Evolutionary conservation across 2,329 filamentous ascomycete genomes (phyloP).

Genomic region (Teratosphaeria viscida): DNA sequence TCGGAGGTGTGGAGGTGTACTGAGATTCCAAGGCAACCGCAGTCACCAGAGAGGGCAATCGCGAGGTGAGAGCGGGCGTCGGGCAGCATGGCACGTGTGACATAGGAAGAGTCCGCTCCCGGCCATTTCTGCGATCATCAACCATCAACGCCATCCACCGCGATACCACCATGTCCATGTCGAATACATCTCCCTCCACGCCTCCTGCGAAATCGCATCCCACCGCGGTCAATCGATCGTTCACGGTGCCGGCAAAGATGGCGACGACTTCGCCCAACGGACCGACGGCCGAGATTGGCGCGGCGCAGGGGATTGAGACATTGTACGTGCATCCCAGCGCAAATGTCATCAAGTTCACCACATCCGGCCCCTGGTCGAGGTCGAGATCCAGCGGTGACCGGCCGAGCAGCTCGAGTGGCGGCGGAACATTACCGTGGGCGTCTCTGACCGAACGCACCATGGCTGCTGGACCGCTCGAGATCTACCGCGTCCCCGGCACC

Average conservation of each 20-base stretch:
- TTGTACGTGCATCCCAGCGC: constrained; percentile 64
- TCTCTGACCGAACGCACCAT: constrained; percentile 72
- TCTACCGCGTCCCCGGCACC: constrained; percentile 77
- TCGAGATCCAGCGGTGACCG: constrained; percentile 11
- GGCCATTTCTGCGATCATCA: neutral
- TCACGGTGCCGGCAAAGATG: constrained; percentile 37
- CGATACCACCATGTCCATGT: neutral
- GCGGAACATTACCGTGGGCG: constrained; percentile 57
- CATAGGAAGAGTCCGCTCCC: neutral
- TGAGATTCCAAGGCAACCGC: neutral
- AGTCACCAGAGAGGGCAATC: neutral
- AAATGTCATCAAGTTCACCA: constrained; percentile 58
- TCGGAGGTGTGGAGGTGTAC: neutral
- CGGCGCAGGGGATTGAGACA: constrained; percentile 48
- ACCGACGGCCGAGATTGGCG: constrained; percentile 25
- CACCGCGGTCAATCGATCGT: constrained; percentile 31
- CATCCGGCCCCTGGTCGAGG: constrained; percentile 23
- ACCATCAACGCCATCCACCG: neutral
- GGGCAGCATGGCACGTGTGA: neutral
- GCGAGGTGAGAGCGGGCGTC: neutral
- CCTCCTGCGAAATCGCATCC: constrained; percentile 15
- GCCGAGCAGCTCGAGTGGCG: neutral
- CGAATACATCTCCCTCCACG: constrained; percentile 14
- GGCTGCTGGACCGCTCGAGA: constrained; percentile 66
- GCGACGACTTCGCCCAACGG: constrained; percentile 20